These are phyloP conservation scores for Pyrenophora teres DNA, from an alignment of 2,329 filamentous ascomycete species.

Conservation along the genomic window DNA sequence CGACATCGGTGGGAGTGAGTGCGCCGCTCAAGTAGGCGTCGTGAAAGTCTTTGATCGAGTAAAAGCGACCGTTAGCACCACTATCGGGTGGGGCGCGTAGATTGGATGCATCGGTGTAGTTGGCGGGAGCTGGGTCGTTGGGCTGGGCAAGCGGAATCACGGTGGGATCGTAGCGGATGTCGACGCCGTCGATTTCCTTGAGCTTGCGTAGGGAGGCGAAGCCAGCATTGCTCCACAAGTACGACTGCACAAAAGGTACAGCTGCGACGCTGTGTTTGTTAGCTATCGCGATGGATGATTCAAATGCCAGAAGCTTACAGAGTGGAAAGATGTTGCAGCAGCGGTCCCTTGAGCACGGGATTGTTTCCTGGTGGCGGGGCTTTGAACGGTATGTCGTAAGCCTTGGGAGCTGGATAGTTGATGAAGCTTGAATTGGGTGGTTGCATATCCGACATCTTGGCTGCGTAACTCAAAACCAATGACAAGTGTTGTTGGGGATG, in stretches of 20 bases:
- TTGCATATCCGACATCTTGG: conserved; percentile 30
- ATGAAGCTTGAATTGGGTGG: conserved; percentile 30
- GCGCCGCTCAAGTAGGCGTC: conserved; percentile 71
- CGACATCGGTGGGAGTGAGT: conserved; percentile 73
- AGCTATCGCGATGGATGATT: conserved; percentile 2
- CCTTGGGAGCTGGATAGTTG: conserved; percentile 44
- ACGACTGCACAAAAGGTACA: conserved; percentile 63
- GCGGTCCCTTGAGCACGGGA: conserved; percentile 69
- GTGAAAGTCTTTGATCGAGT: conserved; percentile 75
- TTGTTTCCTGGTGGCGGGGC: conserved; percentile 57
- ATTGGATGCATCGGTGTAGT: conserved; percentile 25
- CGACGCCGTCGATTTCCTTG: conserved; percentile 58
- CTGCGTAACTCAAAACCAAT: conserved; percentile 1
- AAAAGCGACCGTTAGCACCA: conserved; percentile 38
- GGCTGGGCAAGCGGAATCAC: conserved; percentile 54
- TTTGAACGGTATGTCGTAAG: conserved; percentile 41
- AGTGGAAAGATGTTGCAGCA: conserved; percentile 65
- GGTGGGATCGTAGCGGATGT: conserved; percentile 61
- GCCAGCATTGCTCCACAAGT: conserved; percentile 74
- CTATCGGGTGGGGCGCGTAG: conserved; percentile 25
- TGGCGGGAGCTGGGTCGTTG: conserved; percentile 19
- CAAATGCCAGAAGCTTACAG: conserved; percentile 54
- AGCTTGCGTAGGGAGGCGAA: conserved; percentile 64
- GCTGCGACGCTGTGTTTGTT: conserved; percentile 60
- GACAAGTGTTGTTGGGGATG: background rate